Evolutionary conservation across 768 basidiomycete species (phyloP).

Genomic region (Strobilomyces confusus): DNA sequence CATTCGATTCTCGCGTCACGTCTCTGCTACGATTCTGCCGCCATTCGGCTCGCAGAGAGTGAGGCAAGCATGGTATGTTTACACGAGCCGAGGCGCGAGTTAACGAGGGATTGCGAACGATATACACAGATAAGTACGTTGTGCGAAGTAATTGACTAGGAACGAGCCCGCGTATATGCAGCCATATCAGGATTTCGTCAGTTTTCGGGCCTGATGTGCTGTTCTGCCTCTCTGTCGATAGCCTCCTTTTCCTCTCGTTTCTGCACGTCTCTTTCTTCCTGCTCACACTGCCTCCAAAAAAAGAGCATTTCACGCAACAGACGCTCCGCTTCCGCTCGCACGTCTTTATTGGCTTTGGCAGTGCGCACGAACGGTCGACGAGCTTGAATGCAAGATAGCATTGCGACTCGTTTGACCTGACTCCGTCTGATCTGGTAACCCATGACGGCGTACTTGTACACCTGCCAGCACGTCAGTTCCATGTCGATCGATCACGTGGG

Average conservation of each 20-base stretch:
- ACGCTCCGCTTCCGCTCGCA: constrained; percentile 79
- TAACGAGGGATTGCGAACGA: too few species aligned
- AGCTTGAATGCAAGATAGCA: constrained; percentile 71
- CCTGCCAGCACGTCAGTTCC: constrained; percentile 44
- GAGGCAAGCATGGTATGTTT: too few species aligned
- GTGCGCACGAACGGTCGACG: constrained; percentile 71
- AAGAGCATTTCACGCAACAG: constrained; percentile 95
- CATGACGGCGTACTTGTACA: constrained; percentile 70
- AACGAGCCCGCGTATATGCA: too few species aligned
- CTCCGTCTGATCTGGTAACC: constrained; percentile 63
- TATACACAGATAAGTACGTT: too few species aligned
- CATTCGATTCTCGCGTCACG: too few species aligned
- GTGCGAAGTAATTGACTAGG: too few species aligned
- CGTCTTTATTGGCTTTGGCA: constrained; percentile 75
- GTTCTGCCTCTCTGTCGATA: constrained; percentile 87
- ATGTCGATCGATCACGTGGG: neutral
- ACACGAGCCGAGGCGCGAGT: too few species aligned
- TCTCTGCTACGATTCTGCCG: too few species aligned
- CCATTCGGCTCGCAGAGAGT: too few species aligned
- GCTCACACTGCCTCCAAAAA: constrained; percentile 98
- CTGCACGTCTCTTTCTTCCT: constrained; percentile 88
- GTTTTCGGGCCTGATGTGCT: constrained; percentile 88
- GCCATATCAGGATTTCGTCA: constrained; percentile 99
- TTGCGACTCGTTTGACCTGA: constrained; percentile 74
- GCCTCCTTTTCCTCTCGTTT: constrained; percentile 96